phyloP scores from a whole-genome alignment of 1,284 basidiomycete genomes.

The Heterobasidion occidentale region DNA sequence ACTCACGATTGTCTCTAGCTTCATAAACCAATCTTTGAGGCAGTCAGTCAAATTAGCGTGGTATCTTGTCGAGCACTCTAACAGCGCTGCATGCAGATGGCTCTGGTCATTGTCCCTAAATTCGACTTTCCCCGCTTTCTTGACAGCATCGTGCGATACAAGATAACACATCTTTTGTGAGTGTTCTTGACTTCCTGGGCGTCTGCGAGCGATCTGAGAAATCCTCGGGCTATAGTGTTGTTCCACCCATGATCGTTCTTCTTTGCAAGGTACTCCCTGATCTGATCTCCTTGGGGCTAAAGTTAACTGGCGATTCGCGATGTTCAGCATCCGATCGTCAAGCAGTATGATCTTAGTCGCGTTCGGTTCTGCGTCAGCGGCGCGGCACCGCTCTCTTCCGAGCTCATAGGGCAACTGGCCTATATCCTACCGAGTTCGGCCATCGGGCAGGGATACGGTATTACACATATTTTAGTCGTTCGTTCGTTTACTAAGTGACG shows the following conservation, averaged over 20 bases:
- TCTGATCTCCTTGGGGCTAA: not conserved
- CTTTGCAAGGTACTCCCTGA: constrained; percentile 43
- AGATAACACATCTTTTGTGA: constrained; percentile 59
- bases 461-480: constrained; percentile 5
- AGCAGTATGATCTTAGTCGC: constrained; percentile 57
- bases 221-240: constrained; percentile 33
- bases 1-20: constrained; percentile 48
- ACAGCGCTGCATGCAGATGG: constrained; percentile 28
- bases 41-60: constrained; percentile 28
- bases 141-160: constrained; percentile 58
- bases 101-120: constrained; percentile 64
- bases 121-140: constrained; percentile 66
- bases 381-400: constrained; percentile 68
- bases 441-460: constrained; percentile 64
- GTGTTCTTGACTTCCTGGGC: constrained; percentile 13
- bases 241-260: constrained; percentile 57
- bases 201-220: constrained; percentile 6
- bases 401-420: constrained; percentile 48
- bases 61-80: not conserved
- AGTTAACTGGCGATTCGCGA: constrained; percentile 1
- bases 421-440: constrained; percentile 47
- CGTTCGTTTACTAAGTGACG: not conserved
- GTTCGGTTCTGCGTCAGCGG: constrained; percentile 58
- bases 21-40: constrained; percentile 31
- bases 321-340: constrained; percentile 54